Conservation (phyloP, 208 protist genomes). For the Leishmania lainsoni region DNA sequence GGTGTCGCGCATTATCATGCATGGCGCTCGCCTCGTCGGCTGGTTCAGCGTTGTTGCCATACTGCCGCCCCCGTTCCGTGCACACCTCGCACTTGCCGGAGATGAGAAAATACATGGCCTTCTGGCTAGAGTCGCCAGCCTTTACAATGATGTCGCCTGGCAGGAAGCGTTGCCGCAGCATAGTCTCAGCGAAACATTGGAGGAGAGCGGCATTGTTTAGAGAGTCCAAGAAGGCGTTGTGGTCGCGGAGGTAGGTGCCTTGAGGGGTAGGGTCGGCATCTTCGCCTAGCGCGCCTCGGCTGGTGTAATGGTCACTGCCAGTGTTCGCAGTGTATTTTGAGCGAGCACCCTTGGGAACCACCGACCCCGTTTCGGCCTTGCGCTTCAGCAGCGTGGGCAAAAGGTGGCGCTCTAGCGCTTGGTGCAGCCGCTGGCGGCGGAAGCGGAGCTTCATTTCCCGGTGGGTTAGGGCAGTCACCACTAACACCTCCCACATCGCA, state of each 20-base stretch:
- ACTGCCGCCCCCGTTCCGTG: constrained; percentile 21
- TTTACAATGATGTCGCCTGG: constrained; percentile 64
- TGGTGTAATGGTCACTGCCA: neutral
- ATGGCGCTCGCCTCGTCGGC: neutral
- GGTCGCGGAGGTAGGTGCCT: constrained; percentile 60
- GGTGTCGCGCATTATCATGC: neutral
- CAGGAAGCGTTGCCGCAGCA: constrained; percentile 56
- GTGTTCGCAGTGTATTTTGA: neutral
- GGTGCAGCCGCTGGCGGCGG: constrained; percentile 54
- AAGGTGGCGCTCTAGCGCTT: constrained; percentile 58
- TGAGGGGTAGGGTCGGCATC: constrained; percentile 23
- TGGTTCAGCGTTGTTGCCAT: neutral
- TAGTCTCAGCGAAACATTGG: constrained; percentile 64
- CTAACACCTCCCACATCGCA: constrained; percentile 76
- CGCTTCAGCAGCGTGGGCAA: constrained; percentile 67
- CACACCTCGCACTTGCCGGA: constrained; percentile 75
- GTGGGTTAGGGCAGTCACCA: constrained; percentile 46
- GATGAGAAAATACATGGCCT: constrained; percentile 76
- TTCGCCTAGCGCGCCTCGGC: constrained; percentile 5
- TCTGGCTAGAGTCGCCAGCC: constrained; percentile 56
- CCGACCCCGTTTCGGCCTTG: constrained; percentile 43
- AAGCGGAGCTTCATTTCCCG: constrained; percentile 45
- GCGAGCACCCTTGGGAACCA: constrained; percentile 30
- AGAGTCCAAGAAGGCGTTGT: constrained; percentile 56
- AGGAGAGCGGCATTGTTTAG: constrained; percentile 61